Conservation (phyloP, 148 eudicot genomes). For the Cornus kousa region DNA sequence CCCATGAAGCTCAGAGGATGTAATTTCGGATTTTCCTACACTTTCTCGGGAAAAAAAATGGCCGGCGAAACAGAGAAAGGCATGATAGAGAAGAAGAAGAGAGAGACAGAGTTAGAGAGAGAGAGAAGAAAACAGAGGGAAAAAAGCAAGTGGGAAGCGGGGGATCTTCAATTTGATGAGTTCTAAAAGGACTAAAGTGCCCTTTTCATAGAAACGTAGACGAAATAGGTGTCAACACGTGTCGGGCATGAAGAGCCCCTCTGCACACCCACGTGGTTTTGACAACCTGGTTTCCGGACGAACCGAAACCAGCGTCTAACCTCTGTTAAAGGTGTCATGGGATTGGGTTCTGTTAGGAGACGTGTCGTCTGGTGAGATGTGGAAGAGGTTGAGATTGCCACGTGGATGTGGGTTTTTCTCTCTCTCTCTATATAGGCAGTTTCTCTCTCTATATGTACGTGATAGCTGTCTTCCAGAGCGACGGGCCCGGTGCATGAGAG, state of each 20-base stretch:
- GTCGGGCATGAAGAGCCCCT: background rate
- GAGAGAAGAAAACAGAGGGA: background rate
- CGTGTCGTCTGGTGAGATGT: conserved; percentile 11
- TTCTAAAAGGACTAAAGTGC: conserved; percentile 8
- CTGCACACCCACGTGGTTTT: conserved; percentile 18
- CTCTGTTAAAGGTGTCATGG: background rate
- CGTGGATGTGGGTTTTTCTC: background rate
- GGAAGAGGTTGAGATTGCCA: background rate
- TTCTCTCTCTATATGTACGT: background rate
- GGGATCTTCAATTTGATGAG: background rate
- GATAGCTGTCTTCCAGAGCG: background rate
- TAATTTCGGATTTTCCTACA: background rate
- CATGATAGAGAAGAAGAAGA: background rate
- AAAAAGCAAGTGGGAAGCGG: background rate
- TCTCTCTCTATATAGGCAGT: background rate
- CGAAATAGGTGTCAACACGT: conserved; percentile 13
- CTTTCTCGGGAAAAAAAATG: background rate
- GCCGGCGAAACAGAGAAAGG: conserved; percentile 12
- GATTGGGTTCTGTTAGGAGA: conserved; percentile 5
- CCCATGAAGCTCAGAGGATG: background rate
- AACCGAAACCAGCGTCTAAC: background rate
- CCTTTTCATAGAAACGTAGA: background rate
- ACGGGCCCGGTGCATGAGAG: background rate
- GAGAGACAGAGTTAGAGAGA: background rate
- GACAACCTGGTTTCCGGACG: conserved; percentile 11